Conservation (phyloP, 2,329 filamentous ascomycete species). For the Coniella vitis region DNA sequence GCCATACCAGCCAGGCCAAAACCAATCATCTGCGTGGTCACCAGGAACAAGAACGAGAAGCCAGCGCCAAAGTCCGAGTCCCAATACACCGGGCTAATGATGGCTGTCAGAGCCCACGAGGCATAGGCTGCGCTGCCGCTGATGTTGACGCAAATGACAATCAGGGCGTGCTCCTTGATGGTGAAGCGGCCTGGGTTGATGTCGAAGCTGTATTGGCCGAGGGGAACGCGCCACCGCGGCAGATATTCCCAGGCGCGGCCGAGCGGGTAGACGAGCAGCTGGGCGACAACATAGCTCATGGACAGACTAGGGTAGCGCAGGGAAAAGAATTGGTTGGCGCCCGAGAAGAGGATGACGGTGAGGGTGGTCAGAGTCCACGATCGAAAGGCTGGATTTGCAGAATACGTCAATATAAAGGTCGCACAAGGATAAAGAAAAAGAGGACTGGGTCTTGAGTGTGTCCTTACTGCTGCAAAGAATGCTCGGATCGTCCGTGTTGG, state of each 20-base stretch:
- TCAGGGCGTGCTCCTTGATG: constrained; percentile 29
- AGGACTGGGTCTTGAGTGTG: neutral
- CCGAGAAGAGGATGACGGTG: constrained; percentile 27
- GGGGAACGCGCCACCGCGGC: constrained; percentile 22
- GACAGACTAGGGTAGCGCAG: constrained; percentile 29
- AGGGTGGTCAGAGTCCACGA: constrained; percentile 25
- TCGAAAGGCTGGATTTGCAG: constrained; percentile 21
- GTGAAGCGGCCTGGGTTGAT: constrained; percentile 24
- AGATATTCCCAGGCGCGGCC: constrained; percentile 27
- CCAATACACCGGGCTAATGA: constrained; percentile 29
- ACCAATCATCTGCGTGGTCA: constrained; percentile 26
- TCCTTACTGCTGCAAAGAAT: constrained; percentile 26
- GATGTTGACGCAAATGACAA: constrained; percentile 28
- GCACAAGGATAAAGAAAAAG: neutral
- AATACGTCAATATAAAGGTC: neutral
- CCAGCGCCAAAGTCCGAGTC: constrained; percentile 26
- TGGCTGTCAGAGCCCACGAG: constrained; percentile 23
- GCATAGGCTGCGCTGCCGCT: constrained; percentile 23
- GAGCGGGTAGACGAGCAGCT: constrained; percentile 28
- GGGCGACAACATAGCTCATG: constrained; percentile 29
- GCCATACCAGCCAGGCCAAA: constrained; percentile 29
- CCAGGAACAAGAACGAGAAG: constrained; percentile 26
- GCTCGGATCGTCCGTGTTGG: constrained; percentile 27
- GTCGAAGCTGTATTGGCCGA: constrained; percentile 22
- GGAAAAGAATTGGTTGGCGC: constrained; percentile 30